Evolutionary conservation across 257 asterid genomes (phyloP).

Genomic region (Primulina tabacum): DNA sequence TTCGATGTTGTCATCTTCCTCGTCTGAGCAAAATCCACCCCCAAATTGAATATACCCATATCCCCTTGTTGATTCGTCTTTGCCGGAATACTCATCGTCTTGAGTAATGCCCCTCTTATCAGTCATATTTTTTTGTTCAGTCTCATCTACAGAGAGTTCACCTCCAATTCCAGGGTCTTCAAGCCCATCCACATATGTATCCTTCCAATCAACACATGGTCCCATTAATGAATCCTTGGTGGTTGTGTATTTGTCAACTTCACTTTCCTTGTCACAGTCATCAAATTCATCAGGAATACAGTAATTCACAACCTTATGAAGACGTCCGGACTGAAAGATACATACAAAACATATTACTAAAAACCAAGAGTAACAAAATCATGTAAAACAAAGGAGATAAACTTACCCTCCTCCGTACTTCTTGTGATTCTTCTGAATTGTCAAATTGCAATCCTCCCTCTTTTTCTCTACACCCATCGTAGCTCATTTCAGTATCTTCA

Average conservation of each 20-base stretch:
- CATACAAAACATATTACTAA: slow-evolving; percentile 1
- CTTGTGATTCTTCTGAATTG: slow-evolving; percentile 36
- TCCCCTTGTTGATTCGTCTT: slow-evolving; percentile 35
- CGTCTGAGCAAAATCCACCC: slow-evolving; percentile 80
- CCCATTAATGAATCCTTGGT: slow-evolving; percentile 28
- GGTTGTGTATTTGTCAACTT: slow-evolving; percentile 20
- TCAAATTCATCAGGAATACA: slow-evolving; percentile 36
- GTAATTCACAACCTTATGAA: slow-evolving; percentile 58
- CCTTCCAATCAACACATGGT: slow-evolving; percentile 22
- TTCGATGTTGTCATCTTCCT: slow-evolving; percentile 40
- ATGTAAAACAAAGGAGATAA: neutral
- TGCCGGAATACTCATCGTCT: slow-evolving; percentile 26
- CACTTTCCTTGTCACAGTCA: slow-evolving; percentile 28
- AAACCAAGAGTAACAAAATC: neutral
- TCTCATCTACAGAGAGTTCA: slow-evolving; percentile 25
- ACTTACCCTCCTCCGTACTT: slow-evolving; percentile 74
- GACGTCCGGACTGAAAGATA: slow-evolving; percentile 63
- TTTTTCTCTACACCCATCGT: slow-evolving; percentile 32
- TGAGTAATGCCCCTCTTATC: slow-evolving; percentile 12
- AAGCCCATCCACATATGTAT: slow-evolving; percentile 14
- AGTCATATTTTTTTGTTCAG: slow-evolving; percentile 19
- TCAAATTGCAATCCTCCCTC: slow-evolving; percentile 38
- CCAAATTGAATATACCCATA: slow-evolving; percentile 68
- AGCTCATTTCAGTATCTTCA: slow-evolving; percentile 31
- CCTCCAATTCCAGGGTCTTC: slow-evolving; percentile 18